Percentiles rank a stretch among this genome's conserved stretches.
Conservation (phyloP, 176 grass and related monocot species). For the Aegilops tauschii region DNA sequence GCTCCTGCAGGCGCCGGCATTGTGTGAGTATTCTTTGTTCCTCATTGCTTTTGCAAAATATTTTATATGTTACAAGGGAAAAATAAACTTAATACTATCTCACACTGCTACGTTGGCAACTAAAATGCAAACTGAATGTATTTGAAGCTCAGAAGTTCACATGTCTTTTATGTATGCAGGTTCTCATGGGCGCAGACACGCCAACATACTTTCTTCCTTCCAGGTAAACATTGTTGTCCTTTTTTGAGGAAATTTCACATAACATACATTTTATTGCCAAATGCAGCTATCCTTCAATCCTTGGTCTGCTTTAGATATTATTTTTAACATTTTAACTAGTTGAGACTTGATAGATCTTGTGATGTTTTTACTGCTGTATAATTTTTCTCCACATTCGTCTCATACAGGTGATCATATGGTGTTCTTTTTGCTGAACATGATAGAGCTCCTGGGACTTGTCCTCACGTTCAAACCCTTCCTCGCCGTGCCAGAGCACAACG, state of each 20-base stretch:
- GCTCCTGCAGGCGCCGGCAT: slow-evolving; percentile 60
- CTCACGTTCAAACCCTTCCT: slow-evolving; percentile 68
- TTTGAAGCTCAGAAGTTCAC: neutral
- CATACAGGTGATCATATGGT: slow-evolving; percentile 68
- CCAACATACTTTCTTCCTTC: slow-evolving; percentile 56
- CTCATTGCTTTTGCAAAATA: neutral
- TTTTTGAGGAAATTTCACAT: neutral
- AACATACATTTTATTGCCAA: neutral
- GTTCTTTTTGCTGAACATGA: slow-evolving; percentile 60
- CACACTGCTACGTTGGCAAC: neutral
- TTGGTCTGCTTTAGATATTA: no score
- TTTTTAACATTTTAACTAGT: neutral
- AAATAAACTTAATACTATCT: neutral
- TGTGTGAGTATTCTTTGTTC: slow-evolving; percentile 43
- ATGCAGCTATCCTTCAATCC: no score
- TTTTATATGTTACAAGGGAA: no score
- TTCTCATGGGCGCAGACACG: slow-evolving; percentile 80
- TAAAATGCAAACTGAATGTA: neutral
- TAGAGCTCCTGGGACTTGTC: slow-evolving; percentile 55
- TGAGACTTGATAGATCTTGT: neutral
- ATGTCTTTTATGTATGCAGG: slow-evolving; percentile 25
- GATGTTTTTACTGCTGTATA: neutral
- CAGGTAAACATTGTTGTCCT: slow-evolving; percentile 3
- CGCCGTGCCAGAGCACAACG: slow-evolving; percentile 14
- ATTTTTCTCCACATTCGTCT: neutral